Percentiles rank a stretch among this genome's conserved stretches.
These are phyloP conservation scores for Prunus dulcis DNA, from an alignment of 306 rosid genomes.

Conservation along the genomic window DNA sequence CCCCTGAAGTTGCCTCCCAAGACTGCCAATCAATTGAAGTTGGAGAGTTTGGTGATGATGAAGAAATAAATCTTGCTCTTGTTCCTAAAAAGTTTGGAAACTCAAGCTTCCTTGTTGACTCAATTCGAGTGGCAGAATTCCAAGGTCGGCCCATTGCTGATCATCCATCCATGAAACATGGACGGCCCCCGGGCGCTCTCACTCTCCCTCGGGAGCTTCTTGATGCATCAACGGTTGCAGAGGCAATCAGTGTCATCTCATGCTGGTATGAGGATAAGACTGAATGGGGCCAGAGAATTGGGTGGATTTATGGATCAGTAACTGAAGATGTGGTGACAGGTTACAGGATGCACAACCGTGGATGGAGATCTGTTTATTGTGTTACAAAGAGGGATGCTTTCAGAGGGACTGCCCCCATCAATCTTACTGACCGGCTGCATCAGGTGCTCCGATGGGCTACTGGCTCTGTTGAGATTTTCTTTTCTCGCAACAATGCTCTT, in stretches of 20 bases:
- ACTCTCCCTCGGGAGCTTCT: constrained; percentile 56
- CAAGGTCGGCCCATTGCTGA: constrained; percentile 79
- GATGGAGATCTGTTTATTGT: constrained; percentile 74
- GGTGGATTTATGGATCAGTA: constrained; percentile 83
- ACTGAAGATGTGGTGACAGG: constrained; percentile 86
- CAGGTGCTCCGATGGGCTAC: constrained; percentile 87
- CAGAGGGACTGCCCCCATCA: constrained; percentile 73
- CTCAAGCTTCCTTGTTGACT: constrained; percentile 61
- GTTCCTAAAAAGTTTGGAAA: constrained; percentile 72
- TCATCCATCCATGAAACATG: constrained; percentile 54
- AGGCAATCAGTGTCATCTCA: constrained; percentile 67
- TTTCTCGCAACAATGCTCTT: constrained; percentile 71
- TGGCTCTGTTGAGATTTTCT: constrained; percentile 80
- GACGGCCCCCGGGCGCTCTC: constrained; percentile 64
- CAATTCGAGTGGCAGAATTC: constrained; percentile 62
- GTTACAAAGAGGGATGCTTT: constrained; percentile 79
- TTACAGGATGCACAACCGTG: constrained; percentile 77
- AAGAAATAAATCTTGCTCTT: constrained; percentile 49
- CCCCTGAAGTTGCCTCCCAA: constrained; percentile 36
- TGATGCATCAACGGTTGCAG: constrained; percentile 53
- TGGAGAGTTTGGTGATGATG: constrained; percentile 28
- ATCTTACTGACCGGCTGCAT: constrained; percentile 70
- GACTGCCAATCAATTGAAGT: constrained; percentile 29
- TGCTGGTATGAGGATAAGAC: constrained; percentile 88
- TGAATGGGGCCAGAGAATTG: constrained; percentile 67